Evolutionary conservation across 106 monocot genomes (phyloP).

Genomic region (Dioscorea dumetorum): DNA sequence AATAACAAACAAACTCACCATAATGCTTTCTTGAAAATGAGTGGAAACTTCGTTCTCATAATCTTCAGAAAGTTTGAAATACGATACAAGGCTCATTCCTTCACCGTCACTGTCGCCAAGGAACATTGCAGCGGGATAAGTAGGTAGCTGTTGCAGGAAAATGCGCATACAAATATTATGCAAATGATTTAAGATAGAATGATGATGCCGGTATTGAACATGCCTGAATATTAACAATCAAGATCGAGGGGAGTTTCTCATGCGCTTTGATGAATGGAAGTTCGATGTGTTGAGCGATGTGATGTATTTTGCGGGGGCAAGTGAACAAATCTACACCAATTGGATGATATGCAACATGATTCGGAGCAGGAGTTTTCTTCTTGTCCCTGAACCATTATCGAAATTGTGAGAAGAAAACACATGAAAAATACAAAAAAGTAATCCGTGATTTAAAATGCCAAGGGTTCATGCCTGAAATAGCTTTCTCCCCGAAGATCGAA

Average conservation of each 20-base stretch:
- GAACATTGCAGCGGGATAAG: slow-evolving; percentile 87
- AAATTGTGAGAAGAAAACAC: too few species aligned
- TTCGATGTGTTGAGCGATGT: slow-evolving; percentile 74
- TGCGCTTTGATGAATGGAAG: slow-evolving; percentile 69
- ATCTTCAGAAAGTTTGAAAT: slow-evolving; percentile 82
- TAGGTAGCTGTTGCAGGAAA: slow-evolving; percentile 51
- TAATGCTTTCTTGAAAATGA: slow-evolving; percentile 66
- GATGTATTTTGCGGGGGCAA: slow-evolving; percentile 46
- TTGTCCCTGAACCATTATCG: slow-evolving; percentile 33
- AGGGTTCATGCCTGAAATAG: slow-evolving; percentile 75
- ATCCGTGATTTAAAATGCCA: neutral
- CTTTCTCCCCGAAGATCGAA: slow-evolving; percentile 88
- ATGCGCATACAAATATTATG: neutral
- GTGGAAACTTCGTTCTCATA: slow-evolving; percentile 62
- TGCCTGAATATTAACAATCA: slow-evolving; percentile 97
- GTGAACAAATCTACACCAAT: slow-evolving; percentile 58
- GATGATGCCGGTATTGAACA: neutral
- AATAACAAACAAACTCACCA: slow-evolving; percentile 13
- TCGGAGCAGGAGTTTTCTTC: slow-evolving; percentile 49
- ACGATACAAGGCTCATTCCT: slow-evolving; percentile 74
- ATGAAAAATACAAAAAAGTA: neutral
- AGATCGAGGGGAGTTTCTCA: slow-evolving; percentile 77
- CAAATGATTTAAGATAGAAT: too few species aligned
- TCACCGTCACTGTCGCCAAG: slow-evolving; percentile 86
- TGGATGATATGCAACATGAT: slow-evolving; percentile 56